Percentiles rank a stretch among this genome's conserved stretches.
Conservation (phyloP, 352 stramenopile species). For the Phytophthora multivora region DNA sequence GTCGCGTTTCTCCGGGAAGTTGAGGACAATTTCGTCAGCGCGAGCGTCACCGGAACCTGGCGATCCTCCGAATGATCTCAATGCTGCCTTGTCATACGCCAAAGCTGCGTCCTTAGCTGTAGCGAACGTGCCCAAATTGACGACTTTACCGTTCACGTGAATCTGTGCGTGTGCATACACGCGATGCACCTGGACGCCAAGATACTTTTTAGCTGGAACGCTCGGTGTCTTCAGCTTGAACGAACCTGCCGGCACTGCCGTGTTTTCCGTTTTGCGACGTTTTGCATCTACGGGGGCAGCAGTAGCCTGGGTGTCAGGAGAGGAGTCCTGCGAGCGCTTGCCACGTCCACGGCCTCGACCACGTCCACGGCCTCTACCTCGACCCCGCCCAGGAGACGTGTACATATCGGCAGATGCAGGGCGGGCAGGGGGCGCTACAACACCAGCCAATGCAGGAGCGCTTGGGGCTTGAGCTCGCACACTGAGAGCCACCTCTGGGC, state of each 20-base stretch:
- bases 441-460: neutral
- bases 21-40: slow-evolving; percentile 65
- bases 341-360: slow-evolving; percentile 60
- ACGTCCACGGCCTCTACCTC: slow-evolving; percentile 46
- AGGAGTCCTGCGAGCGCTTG: slow-evolving; percentile 54
- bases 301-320: slow-evolving; percentile 19
- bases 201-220: slow-evolving; percentile 57
- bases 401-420: slow-evolving; percentile 9
- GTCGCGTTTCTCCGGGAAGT: slow-evolving; percentile 73
- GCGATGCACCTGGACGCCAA: slow-evolving; percentile 71
- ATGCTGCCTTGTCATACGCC: slow-evolving; percentile 82
- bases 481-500: slow-evolving; percentile 38
- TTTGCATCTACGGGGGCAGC: slow-evolving; percentile 30
- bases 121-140: slow-evolving; percentile 77
- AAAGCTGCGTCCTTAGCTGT: slow-evolving; percentile 71
- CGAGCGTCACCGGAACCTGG: slow-evolving; percentile 42
- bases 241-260: slow-evolving; percentile 1
- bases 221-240: slow-evolving; percentile 31
- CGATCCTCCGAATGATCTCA: slow-evolving; percentile 73
- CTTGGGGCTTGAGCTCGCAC: slow-evolving; percentile 22
- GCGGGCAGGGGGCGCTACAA: slow-evolving; percentile 1
- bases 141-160: slow-evolving; percentile 73
- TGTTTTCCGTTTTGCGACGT: slow-evolving; percentile 38
- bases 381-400: slow-evolving; percentile 30
- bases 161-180: slow-evolving; percentile 84